Evolutionary conservation across 1,139 yeast species (phyloP).

Genomic region (Torulaspora globosa): DNA sequence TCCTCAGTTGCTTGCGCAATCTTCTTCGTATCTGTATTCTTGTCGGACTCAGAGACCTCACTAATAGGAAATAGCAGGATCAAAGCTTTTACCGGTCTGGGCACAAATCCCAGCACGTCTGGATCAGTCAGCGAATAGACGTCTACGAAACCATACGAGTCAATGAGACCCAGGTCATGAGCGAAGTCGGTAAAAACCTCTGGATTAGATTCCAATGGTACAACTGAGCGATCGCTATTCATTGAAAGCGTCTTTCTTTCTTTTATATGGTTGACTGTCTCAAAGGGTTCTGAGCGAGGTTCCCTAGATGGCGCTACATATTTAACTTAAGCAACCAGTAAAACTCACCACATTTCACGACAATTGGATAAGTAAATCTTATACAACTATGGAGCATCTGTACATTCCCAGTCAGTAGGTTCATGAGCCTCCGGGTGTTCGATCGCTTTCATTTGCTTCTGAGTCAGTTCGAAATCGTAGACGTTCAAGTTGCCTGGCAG

Average conservation of each 20-base stretch:
- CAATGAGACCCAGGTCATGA: conserved; percentile 60
- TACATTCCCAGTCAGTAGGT: conserved; percentile 70
- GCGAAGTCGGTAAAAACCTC: conserved; percentile 74
- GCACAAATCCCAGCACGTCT: conserved; percentile 70
- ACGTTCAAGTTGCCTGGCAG: conserved; percentile 46
- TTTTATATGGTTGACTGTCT: background rate
- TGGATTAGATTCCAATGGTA: conserved; percentile 91
- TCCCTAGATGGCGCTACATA: background rate
- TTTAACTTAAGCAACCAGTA: background rate
- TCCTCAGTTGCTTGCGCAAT: conserved; percentile 19
- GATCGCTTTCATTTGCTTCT: conserved; percentile 44
- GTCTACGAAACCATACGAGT: conserved; percentile 64
- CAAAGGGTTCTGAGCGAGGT: background rate
- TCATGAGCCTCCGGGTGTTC: conserved; percentile 56
- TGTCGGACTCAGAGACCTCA: conserved; percentile 47
- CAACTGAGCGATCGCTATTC: conserved; percentile 42
- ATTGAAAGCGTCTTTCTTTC: background rate
- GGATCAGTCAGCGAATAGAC: conserved; percentile 80
- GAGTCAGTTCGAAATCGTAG: conserved; percentile 47
- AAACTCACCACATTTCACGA: too few species aligned
- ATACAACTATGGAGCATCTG: conserved; percentile 46
- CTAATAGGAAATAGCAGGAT: conserved; percentile 80
- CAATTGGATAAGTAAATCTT: too few species aligned
- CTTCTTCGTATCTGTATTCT: conserved; percentile 9
- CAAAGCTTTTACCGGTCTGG: conserved; percentile 74